phyloP scores from a whole-genome alignment of 1,284 basidiomycete species.

The Trichosporon coremiiforme region DNA sequence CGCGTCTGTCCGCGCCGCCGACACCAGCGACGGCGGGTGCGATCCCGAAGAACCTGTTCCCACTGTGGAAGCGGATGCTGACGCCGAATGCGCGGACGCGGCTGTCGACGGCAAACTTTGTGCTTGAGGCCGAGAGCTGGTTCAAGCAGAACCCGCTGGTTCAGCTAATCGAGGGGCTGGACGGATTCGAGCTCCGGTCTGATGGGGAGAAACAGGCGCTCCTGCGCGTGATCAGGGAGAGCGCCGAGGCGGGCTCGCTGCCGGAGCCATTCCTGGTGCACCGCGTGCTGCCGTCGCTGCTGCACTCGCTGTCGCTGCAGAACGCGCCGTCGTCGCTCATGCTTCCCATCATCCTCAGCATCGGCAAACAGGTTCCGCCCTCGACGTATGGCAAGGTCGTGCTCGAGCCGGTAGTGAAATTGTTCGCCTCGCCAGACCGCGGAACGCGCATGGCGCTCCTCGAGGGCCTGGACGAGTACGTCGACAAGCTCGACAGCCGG shows the following conservation, averaged over 20 bases:
- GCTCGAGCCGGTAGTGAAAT: constrained; percentile 74
- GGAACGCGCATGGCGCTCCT: constrained; percentile 91
- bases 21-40: constrained; percentile 71
- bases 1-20: constrained; percentile 67
- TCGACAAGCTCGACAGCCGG: constrained; percentile 82
- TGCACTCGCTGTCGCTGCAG: constrained; percentile 80
- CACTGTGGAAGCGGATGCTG: constrained; percentile 80
- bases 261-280: constrained; percentile 84
- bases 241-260: constrained; percentile 66
- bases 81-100: constrained; percentile 83
- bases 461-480: constrained; percentile 80
- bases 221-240: constrained; percentile 80
- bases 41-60: constrained; percentile 76
- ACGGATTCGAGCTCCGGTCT: constrained; percentile 79
- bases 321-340: constrained; percentile 77
- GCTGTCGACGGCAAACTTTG: constrained; percentile 72
- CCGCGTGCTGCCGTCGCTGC: constrained; percentile 82
- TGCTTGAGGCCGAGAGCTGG: constrained; percentile 76
- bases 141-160: constrained; percentile 83
- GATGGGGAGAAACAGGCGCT: constrained; percentile 78
- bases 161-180: constrained; percentile 79
- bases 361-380: constrained; percentile 71
- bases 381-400: constrained; percentile 73
- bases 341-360: constrained; percentile 76
- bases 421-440: constrained; percentile 85